phyloP scores from a whole-genome alignment of 768 basidiomycete genomes.

The Sarcodon aspratus region DNA sequence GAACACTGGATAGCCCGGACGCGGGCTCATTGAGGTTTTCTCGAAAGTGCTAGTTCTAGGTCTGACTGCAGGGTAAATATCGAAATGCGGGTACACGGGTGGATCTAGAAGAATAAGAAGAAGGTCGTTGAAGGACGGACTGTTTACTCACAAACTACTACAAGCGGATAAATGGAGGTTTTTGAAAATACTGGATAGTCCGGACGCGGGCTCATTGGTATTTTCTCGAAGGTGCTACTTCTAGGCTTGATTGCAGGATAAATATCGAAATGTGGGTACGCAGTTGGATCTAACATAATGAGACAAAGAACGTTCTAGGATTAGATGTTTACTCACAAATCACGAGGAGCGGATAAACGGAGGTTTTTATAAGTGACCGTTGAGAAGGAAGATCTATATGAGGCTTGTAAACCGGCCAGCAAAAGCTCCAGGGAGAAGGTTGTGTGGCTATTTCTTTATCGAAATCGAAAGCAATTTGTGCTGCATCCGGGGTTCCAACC shows the following conservation, averaged over 20 bases:
- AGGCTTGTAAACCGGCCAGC: conserved; percentile 6
- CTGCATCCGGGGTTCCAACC: conserved; percentile 29
- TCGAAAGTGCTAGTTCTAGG: too few relatives aligned
- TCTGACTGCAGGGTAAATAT: conserved; percentile 9
- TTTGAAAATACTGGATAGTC: too few relatives aligned
- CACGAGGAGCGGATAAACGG: conserved; percentile 23
- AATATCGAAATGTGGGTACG: conserved; percentile 20
- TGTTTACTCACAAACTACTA: too few relatives aligned
- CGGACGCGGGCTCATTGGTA: too few relatives aligned
- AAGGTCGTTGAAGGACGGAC: too few relatives aligned
- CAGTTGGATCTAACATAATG: conserved; percentile 23
- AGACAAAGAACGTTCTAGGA: background rate
- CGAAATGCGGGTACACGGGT: conserved; percentile 13
- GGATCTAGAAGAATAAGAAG: conserved; percentile 5
- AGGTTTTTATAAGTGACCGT: conserved; percentile 11
- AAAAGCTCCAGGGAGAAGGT: conserved; percentile 5
- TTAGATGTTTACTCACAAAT: conserved; percentile 11
- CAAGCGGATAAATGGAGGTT: too few relatives aligned
- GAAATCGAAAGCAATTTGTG: background rate
- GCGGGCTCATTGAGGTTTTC: too few relatives aligned
- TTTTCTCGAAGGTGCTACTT: too few relatives aligned
- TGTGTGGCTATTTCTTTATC: background rate
- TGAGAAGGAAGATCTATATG: conserved; percentile 10
- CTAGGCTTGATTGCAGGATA: conserved; percentile 12
- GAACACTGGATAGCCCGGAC: too few relatives aligned